These are phyloP conservation scores for Phytophthora europaea DNA, from an alignment of 352 stramenopile species.

Conservation along the genomic window DNA sequence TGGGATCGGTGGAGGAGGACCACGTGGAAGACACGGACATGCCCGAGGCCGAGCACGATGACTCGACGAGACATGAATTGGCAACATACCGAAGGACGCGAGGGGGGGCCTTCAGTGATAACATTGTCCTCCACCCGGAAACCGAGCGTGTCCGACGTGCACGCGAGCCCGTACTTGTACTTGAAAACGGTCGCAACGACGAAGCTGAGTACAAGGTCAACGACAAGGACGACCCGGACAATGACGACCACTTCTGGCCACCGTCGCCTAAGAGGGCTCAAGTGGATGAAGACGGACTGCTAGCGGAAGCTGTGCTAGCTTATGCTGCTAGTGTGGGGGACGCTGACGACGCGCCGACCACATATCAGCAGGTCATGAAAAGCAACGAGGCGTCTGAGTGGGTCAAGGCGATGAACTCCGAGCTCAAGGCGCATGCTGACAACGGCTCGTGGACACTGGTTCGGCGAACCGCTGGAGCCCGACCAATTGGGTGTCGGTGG, in stretches of 20 bases:
- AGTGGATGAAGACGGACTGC: slow-evolving; percentile 4
- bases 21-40: slow-evolving; percentile 8
- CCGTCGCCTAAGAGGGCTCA: slow-evolving; percentile 12
- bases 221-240: background rate
- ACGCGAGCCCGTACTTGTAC: background rate
- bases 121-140: slow-evolving; percentile 4
- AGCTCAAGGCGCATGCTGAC: slow-evolving; percentile 5
- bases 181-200: background rate
- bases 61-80: background rate
- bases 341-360: background rate
- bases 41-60: background rate
- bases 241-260: slow-evolving; percentile 7
- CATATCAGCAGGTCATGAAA: background rate
- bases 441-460: slow-evolving; percentile 15
- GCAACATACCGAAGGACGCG: slow-evolving; percentile 3
- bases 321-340: background rate
- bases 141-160: background rate
- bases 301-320: slow-evolving; percentile 6
- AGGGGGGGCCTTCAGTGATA: background rate
- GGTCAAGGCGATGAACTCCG: slow-evolving; percentile 12
- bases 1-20: background rate
- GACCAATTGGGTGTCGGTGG: background rate
- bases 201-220: background rate
- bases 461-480: background rate
- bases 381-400: slow-evolving; percentile 2